Evolutionary conservation across 176 grass and related monocot genomes (phyloP), one percentile per base, ranked within the genome.

Genomic region (Juncus inflexus): DNA sequence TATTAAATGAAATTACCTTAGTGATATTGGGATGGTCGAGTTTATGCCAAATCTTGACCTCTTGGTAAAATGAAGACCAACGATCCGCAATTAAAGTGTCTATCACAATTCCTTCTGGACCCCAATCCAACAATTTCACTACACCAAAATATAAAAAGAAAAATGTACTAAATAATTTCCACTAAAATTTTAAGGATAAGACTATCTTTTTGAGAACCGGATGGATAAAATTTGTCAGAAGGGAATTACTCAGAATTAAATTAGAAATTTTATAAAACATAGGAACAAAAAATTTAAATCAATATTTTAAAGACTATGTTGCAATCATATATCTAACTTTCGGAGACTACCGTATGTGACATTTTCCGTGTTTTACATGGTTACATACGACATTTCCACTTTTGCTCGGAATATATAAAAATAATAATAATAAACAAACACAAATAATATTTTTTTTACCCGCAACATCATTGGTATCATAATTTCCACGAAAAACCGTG

Each of bases 121-220:
- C 88, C 94, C 88, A 91, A 43, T 91, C 85, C 40, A 97, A 39
- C 67, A 97, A 62, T 67, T 91, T 97, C 74, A 97, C 92, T 91
- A 79, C 83, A 89, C 43, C 4, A 1, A 47, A 9, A 47, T 1
- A 1, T 56, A 56, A 56, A 56, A 11, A 56, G 13, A 56, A 56
- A 56, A 56, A 56, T 13, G 4, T 5, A 7, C 1, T 61, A 61
- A 61, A 61, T 5, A 8, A 61, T 7, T 7, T 4, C 2, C 12
- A 61, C 12, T 19, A 61, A 61, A 8, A 15, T 6, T 36, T 36
- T 0, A 19, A 19, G 19, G 19, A 19, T 61, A 36, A 7, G 28
- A 11, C 12, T 19, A 36, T 61, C 7, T 15, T 61, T 36, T 6
- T 36, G 28, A 36, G 52, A 10, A 56, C 52, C 2, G 1, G 13